A percentile compares a stretch with the other conserved stretches of the same genome.
Evolutionary conservation across 192 early-diverging fungal species (phyloP).

Genomic region (Geranomyces michiganensis): DNA sequence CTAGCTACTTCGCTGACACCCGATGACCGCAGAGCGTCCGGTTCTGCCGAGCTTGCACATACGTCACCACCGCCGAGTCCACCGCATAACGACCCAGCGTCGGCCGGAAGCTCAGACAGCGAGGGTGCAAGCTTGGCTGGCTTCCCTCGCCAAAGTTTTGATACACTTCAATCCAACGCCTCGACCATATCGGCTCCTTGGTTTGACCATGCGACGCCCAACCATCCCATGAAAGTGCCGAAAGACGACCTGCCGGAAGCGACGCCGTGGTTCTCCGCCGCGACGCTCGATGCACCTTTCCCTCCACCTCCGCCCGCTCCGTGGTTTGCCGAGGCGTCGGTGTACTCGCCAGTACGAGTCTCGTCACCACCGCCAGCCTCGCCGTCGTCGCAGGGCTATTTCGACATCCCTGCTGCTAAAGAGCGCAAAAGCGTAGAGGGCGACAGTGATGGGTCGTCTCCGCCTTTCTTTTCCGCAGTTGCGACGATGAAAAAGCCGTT

Average conservation of each 20-base stretch:
- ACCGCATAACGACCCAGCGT: neutral
- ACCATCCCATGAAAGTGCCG: neutral
- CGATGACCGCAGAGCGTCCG: neutral
- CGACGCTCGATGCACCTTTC: neutral
- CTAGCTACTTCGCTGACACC: neutral
- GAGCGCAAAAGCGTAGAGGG: neutral
- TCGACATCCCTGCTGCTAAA: neutral
- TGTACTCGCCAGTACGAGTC: neutral
- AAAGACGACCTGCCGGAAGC: constrained; percentile 18
- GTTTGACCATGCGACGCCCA: constrained; percentile 20
- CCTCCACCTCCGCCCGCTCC: neutral
- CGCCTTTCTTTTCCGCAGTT: constrained; percentile 2
- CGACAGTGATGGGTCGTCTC: neutral
- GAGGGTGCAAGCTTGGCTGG: neutral
- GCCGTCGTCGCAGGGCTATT: neutral
- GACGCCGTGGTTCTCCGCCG: constrained; percentile 2
- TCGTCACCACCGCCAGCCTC: neutral
- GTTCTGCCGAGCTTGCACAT: neutral
- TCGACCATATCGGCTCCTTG: constrained; percentile 23
- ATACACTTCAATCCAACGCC: neutral
- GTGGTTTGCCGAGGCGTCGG: constrained; percentile 1
- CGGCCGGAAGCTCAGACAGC: constrained; percentile 18
- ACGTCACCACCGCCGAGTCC: neutral
- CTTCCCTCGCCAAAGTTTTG: neutral
- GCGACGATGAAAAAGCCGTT: constrained; percentile 3